Conservation (phyloP, 179 eudicot genomes). For the Dionaea muscipula region DNA sequence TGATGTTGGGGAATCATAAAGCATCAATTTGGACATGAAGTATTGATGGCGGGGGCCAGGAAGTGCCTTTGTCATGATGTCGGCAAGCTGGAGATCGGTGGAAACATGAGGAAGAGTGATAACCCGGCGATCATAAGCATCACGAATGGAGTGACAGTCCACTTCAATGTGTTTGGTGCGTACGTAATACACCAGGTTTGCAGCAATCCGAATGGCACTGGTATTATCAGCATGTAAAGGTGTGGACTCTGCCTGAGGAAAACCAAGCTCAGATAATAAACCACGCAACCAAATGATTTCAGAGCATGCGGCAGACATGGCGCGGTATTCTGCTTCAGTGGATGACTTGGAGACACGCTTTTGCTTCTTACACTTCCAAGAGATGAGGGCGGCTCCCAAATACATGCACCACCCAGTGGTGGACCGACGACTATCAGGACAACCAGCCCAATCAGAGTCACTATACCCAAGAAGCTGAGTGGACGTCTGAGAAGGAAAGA, state of each 20-base stretch:
- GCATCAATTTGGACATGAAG: background rate
- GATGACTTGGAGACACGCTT: no score
- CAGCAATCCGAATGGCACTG: background rate
- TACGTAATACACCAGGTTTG: background rate
- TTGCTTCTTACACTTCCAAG: background rate
- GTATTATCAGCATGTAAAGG: slow-evolving; percentile 1
- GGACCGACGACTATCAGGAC: background rate
- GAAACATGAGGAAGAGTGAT: slow-evolving; percentile 1
- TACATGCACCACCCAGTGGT: background rate
- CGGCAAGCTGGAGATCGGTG: background rate
- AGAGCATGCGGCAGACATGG: background rate
- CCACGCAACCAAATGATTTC: background rate
- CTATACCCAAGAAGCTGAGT: background rate
- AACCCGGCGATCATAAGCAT: background rate
- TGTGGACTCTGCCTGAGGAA: background rate
- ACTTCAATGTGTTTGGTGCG: background rate
- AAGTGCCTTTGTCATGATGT: background rate
- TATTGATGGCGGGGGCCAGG: background rate
- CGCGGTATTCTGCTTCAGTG: background rate
- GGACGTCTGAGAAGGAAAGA: background rate
- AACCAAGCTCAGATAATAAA: background rate
- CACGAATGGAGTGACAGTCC: background rate
- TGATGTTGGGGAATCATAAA: background rate
- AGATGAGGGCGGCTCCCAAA: background rate
- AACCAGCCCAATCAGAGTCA: background rate